Base-by-base conservation (phyloP, 257 asterid genomes). In the Nyctanthes arbortristis region DNA sequence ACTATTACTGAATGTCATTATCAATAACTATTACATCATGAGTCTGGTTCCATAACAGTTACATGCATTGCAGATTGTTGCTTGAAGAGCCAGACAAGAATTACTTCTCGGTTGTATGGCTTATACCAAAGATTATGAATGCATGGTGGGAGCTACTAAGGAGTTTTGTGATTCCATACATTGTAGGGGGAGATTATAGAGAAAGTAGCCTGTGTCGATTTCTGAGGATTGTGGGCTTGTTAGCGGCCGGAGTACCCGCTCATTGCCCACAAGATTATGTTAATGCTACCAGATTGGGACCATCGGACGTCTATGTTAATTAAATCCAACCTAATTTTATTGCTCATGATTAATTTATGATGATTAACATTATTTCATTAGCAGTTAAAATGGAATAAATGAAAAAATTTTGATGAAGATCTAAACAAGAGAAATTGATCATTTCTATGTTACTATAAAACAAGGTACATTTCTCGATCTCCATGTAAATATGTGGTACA, bases 31-130 rank as follows among this genome's bases (percentile, higher is more conserved):
- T n/a, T n/a, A n/a, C n/a, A n/a, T n/a, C n/a, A n/a, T n/a, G n/a
- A n/a, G n/a, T n/a, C n/a, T n/a, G n/a, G n/a, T n/a, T n/a, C n/a
- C n/a, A n/a, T n/a, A n/a, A n/a, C n/a, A n/a, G n/a, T n/a, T n/a
- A n/a, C n/a, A n/a, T 9, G 14, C n/a, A 11, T n/a, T n/a, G 71
- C 80, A 86, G 89, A 43, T 83, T 59, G 67, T 86, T 0, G 73
- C 36, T n/a, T 2, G 89, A 86, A 74, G 88, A 81, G 45, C 92
- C 92, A 0, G 67, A 86, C 81, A 84, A 75, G 77, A 86, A 86
- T 31, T 86, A 86, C 43, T 84, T 82, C 68, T 80, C 83, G 0
- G 36, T 76, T 12, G 5, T 74, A 31, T 84, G 82, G 81, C 20
- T 78, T 4, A 66, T 82, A 57, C 86, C 88, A 0, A 82, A 77